Evolutionary conservation across 257 asterid genomes (phyloP).

Genomic region (Haberlea rhodopensis): DNA sequence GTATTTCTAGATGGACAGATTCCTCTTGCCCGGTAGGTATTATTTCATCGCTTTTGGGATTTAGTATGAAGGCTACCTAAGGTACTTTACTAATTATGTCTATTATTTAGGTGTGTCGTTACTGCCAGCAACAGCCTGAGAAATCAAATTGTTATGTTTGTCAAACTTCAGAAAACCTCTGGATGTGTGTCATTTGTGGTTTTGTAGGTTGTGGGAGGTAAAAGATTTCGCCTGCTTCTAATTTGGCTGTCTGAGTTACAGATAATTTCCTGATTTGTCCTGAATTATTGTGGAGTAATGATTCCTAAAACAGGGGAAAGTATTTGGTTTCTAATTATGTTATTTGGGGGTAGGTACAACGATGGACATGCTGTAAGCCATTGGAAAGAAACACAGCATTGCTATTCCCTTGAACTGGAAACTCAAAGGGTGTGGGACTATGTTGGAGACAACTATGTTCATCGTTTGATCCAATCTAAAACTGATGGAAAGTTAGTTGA

Average conservation of each 20-base stretch:
- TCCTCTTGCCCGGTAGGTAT: constrained; percentile 94
- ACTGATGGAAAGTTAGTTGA: constrained; percentile 94
- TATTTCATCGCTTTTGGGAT: constrained; percentile 17
- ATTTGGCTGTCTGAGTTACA: constrained; percentile 3
- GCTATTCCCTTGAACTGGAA: constrained; percentile 96
- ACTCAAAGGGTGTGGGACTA: constrained; percentile 97
- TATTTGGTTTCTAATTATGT: constrained; percentile 17
- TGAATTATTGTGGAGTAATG: constrained; percentile 24
- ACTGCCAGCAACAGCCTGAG: constrained; percentile 98
- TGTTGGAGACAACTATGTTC: constrained; percentile 96
- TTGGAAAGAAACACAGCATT: constrained; percentile 96
- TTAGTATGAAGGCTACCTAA: neutral
- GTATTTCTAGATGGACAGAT: constrained; percentile 98
- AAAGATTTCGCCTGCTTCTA: constrained; percentile 15
- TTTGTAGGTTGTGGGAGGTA: constrained; percentile 97
- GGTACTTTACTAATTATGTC: neutral
- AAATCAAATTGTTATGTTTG: constrained; percentile 80
- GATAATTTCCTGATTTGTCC: constrained; percentile 21
- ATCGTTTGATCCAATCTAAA: constrained; percentile 87
- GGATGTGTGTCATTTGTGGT: constrained; percentile 98
- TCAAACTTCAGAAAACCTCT: constrained; percentile 84
- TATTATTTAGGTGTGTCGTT: constrained; percentile 79
- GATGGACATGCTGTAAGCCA: constrained; percentile 81
- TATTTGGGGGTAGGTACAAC: constrained; percentile 38
- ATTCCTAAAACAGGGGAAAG: constrained; percentile 18